phyloP scores from a whole-genome alignment of 169 alveolate species.

The Hepatocystis sp. region DNA sequence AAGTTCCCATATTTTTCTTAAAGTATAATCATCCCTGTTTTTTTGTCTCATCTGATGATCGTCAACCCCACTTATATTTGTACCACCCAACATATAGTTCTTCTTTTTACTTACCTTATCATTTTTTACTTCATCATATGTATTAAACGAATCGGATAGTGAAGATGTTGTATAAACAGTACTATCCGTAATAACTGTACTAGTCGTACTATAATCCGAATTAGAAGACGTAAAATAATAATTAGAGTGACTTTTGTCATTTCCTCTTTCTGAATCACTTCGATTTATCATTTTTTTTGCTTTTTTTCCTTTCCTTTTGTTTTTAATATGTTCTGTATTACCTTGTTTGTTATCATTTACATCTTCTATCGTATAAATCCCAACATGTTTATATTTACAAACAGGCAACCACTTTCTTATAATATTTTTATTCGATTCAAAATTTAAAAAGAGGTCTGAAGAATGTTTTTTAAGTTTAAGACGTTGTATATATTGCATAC shows the following conservation, averaged over 20 bases:
- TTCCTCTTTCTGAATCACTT: not conserved
- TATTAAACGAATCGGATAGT: no score
- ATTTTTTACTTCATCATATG: no score
- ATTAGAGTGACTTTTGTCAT: slow-evolving; percentile 4
- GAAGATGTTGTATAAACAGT: no score
- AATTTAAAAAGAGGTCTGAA: slow-evolving; percentile 51
- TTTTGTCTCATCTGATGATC: no score
- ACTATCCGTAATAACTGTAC: no score
- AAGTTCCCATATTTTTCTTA: no score
- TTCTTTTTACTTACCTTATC: no score
- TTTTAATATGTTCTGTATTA: slow-evolving; percentile 2
- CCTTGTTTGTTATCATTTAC: not conserved
- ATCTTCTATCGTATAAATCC: slow-evolving; percentile 72
- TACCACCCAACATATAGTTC: no score
- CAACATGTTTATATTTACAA: slow-evolving; percentile 70
- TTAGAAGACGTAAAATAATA: slow-evolving; percentile 57
- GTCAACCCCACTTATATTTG: no score
- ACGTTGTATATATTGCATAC: no score
- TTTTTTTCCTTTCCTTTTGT: not conserved
- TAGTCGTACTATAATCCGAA: no score
- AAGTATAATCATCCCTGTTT: no score
- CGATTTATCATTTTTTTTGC: not conserved
- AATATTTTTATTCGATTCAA: slow-evolving; percentile 39
- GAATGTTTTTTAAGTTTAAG: slow-evolving; percentile 9
- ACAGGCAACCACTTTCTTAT: slow-evolving; percentile 73